These are phyloP conservation scores for Lachnellula suecica DNA, from an alignment of 2,329 filamentous ascomycete species.

Conservation along the genomic window DNA sequence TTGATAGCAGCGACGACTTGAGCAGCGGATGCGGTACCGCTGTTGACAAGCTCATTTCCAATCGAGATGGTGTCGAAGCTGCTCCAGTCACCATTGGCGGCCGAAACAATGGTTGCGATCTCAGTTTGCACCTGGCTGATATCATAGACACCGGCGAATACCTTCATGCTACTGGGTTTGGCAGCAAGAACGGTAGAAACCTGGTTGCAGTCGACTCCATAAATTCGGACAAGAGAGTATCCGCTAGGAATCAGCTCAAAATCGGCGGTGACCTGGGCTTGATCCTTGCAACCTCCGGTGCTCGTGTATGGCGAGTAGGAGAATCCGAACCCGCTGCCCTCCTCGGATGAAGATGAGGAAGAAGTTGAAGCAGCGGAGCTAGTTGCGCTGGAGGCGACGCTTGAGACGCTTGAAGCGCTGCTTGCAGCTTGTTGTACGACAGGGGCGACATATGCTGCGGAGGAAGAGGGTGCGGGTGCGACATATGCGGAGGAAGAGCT, in stretches of 20 bases:
- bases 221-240: conserved; percentile 70
- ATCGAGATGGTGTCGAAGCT: conserved; percentile 70
- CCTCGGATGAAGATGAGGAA: conserved; percentile 5
- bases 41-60: conserved; percentile 80
- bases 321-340: conserved; percentile 43
- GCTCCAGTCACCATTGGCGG: conserved; percentile 64
- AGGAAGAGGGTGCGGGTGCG: neutral
- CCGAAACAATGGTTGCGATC: conserved; percentile 59
- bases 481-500: neutral
- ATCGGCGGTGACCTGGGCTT: conserved; percentile 62
- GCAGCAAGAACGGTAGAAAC: conserved; percentile 64
- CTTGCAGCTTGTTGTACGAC: neutral
- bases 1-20: conserved; percentile 59
- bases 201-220: conserved; percentile 79
- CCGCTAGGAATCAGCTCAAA: conserved; percentile 51
- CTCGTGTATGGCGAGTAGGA: conserved; percentile 57
- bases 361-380: conserved; percentile 3
- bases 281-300: conserved; percentile 64
- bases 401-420: neutral
- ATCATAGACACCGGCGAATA: conserved; percentile 76
- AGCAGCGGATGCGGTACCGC: conserved; percentile 49
- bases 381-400: neutral
- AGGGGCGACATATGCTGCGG: neutral
- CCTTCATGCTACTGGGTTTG: conserved; percentile 61
- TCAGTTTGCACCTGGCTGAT: conserved; percentile 55